Base-by-base conservation (phyloP, 192 early-diverging fungal genomes). In the Coemansia brasiliensis region DNA sequence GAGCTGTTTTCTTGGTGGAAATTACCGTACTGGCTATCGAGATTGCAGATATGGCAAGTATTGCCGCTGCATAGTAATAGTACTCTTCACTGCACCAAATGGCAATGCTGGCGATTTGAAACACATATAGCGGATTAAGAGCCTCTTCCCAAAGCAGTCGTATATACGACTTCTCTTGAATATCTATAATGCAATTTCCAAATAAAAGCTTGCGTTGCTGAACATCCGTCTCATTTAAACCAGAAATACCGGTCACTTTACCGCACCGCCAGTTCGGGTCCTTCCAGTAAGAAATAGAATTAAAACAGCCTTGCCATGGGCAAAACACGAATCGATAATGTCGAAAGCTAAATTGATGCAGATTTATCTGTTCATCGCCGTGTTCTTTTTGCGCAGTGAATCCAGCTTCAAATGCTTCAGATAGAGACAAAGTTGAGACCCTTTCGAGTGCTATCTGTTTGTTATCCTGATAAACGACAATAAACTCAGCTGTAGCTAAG, bases 61-160 rank as follows among this genome's bases (percentile, higher is more conserved):
- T 98, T 56, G 90, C 94, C 24, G 72, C 80, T 0, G 94, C 93
- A 60, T 98, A 99, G 67, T 95, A 95, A 57, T 91, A 90, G 72
- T 99, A 99, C 59, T 92, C 86, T 57, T 98, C 95, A 27, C 82
- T 58, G 49, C 84, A 88, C 97, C 90, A 92, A 2, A 92, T 82
- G 10, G 82, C 59, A 18, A 92, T 90, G 46, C 87, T 89, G 18
- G 85, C 85, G 15, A 88, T 79, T 72, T 90, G 90, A 44, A 92
- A 92, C 21, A 92, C 78, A 65, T 90, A 90, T 51, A 92, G 88
- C 4, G 89, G 90, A 43, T 90, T 85, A 17, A 92, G 61, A 0
- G 86, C 77, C 59, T 92, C 90, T 40, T 90, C 84, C 35, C 81
- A 72, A 13, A 92, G 57, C 56, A 92, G 52, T 38, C 83, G 82